These are phyloP conservation scores for Trichoderma simmonsii DNA, from an alignment of 2,329 filamentous ascomycete genomes.

Conservation along the genomic window DNA sequence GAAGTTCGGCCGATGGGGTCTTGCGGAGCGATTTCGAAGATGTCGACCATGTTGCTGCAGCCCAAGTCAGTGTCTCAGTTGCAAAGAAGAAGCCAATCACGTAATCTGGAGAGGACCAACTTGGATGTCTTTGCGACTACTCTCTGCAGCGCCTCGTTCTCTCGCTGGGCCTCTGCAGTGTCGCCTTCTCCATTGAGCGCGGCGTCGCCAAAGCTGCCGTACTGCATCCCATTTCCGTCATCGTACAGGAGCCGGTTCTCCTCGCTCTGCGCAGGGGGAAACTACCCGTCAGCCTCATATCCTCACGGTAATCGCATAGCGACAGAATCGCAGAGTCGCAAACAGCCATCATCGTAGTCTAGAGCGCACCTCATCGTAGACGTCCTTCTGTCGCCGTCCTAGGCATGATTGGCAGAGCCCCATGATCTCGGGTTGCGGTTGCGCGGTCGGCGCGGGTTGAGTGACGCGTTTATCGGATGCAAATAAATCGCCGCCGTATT, in stretches of 20 bases:
- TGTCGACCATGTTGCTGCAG: slow-evolving; percentile 62
- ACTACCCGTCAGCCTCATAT: slow-evolving; percentile 15
- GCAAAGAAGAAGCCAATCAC: background rate
- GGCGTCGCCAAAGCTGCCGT: slow-evolving; percentile 61
- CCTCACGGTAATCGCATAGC: background rate
- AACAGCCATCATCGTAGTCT: background rate
- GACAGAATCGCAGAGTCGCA: background rate
- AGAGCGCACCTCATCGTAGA: slow-evolving; percentile 52
- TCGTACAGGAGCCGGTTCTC: slow-evolving; percentile 59
- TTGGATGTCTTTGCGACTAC: slow-evolving; percentile 63
- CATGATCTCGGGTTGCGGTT: slow-evolving; percentile 39
- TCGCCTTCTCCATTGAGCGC: slow-evolving; percentile 54
- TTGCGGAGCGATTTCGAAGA: slow-evolving; percentile 62
- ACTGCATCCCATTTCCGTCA: slow-evolving; percentile 56
- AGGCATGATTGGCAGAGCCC: slow-evolving; percentile 61
- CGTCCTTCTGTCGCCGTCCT: slow-evolving; percentile 48
- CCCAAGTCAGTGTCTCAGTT: slow-evolving; percentile 7
- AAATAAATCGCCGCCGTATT: background rate
- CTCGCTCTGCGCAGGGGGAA: slow-evolving; percentile 44
- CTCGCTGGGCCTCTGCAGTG: slow-evolving; percentile 59
- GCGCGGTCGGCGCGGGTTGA: slow-evolving; percentile 8
- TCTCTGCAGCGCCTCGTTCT: slow-evolving; percentile 61
- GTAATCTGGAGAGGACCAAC: slow-evolving; percentile 39
- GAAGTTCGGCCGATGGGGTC: slow-evolving; percentile 38
- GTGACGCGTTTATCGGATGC: slow-evolving; percentile 19